Evolutionary conservation across 805 yeast genomes (phyloP).

Genomic region (Saccharomycopsis amapae): DNA sequence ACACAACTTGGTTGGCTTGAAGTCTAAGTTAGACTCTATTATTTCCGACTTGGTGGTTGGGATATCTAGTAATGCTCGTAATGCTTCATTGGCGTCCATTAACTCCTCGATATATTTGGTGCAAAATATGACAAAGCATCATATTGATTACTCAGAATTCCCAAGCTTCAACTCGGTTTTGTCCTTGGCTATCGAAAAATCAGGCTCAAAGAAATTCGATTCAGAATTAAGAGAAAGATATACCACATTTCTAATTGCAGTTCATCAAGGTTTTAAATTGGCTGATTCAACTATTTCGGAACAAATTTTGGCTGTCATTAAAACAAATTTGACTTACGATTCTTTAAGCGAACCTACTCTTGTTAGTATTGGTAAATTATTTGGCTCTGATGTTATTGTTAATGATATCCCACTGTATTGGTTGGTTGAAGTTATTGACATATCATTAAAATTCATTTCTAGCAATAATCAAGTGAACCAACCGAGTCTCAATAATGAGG

Average conservation of each 20-base stretch:
- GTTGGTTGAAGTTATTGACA: constrained; percentile 4
- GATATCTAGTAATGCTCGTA: constrained; percentile 3
- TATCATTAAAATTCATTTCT: constrained; percentile 5
- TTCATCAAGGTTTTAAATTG: constrained; percentile 4
- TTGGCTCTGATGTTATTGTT: not conserved
- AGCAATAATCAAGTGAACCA: not conserved
- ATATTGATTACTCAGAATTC: constrained; percentile 1
- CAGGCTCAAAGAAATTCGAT: constrained; percentile 11
- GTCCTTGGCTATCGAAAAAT: constrained; percentile 3
- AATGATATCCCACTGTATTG: constrained; percentile 1
- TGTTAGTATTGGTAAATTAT: not conserved
- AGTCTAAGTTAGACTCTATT: constrained; percentile 3
- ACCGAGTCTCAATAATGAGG: too few relatives aligned
- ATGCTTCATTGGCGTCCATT: constrained; percentile 3
- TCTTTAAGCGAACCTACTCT: constrained; percentile 13
- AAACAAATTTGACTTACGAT: constrained; percentile 11
- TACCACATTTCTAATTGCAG: constrained; percentile 3
- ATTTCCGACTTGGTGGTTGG: constrained; percentile 10
- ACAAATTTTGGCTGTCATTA: constrained; percentile 3
- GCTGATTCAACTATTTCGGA: not conserved
- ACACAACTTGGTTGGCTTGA: constrained; percentile 15
- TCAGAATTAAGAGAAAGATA: constrained; percentile 18
- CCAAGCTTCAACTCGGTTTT: constrained; percentile 4
- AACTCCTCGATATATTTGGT: constrained; percentile 3
- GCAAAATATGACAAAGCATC: constrained; percentile 7